These are phyloP conservation scores for Cladosporium sp. DNA, from an alignment of 2,329 filamentous ascomycete genomes.

Conservation along the genomic window DNA sequence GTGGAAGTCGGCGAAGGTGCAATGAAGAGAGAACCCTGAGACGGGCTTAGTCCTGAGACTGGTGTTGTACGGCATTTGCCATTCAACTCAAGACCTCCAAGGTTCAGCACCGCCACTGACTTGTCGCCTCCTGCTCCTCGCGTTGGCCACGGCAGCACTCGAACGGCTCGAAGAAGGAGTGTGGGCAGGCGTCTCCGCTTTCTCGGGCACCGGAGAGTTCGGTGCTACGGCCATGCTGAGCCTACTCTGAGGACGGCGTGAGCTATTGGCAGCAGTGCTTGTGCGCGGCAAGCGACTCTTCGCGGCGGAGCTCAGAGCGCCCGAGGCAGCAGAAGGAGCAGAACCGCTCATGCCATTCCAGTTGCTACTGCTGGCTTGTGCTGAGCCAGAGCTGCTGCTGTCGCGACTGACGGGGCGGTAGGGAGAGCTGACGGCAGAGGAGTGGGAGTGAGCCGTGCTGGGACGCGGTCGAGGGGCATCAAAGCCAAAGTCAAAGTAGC, in stretches of 20 bases:
- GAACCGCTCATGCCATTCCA: constrained; percentile 10
- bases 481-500: constrained; percentile 25
- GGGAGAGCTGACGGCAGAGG: constrained; percentile 16
- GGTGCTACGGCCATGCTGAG: constrained; percentile 21
- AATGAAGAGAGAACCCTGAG: too few species aligned
- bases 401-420: constrained; percentile 28
- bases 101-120: constrained; percentile 16
- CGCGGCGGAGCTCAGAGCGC: constrained; percentile 5
- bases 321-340: background rate
- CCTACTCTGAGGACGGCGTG: constrained; percentile 18
- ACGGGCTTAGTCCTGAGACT: too few species aligned
- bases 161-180: constrained; percentile 17
- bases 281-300: constrained; percentile 22
- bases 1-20: too few species aligned
- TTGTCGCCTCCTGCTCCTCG: constrained; percentile 18
- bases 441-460: background rate
- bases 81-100: background rate
- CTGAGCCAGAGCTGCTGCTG: constrained; percentile 15
- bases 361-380: constrained; percentile 1
- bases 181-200: constrained; percentile 26
- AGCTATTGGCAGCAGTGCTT: constrained; percentile 16
- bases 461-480: constrained; percentile 15
- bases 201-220: constrained; percentile 5
- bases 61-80: too few species aligned
- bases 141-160: constrained; percentile 17